Evolutionary conservation across 441 rosid genomes (phyloP).

Genomic region (Manihot esculenta): DNA sequence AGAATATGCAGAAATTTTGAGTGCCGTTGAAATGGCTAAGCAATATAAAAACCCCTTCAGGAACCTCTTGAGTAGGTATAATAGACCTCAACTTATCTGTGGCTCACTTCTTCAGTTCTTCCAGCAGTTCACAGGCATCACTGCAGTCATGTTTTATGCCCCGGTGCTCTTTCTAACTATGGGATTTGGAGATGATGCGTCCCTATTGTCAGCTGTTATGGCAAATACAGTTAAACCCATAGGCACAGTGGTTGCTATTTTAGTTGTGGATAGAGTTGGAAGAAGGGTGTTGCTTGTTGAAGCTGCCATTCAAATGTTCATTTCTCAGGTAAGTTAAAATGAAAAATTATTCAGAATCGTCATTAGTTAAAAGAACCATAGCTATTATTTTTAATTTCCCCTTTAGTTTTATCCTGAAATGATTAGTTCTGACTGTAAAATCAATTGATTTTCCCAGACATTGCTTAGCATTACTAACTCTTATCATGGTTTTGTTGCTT

Average conservation of each 20-base stretch:
- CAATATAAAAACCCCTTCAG: slow-evolving; percentile 42
- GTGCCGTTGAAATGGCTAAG: slow-evolving; percentile 51
- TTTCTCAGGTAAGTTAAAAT: slow-evolving; percentile 45
- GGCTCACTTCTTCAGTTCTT: slow-evolving; percentile 59
- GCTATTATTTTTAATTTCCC: no score
- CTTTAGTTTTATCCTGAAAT: not conserved
- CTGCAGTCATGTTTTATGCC: slow-evolving; percentile 70
- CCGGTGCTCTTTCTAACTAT: slow-evolving; percentile 78
- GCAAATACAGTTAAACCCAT: slow-evolving; percentile 50
- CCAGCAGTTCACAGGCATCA: slow-evolving; percentile 83
- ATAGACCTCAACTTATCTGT: slow-evolving; percentile 51
- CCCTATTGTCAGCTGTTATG: slow-evolving; percentile 61
- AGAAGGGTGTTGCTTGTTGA: slow-evolving; percentile 46
- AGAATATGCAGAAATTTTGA: slow-evolving; percentile 49
- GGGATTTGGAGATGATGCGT: slow-evolving; percentile 57
- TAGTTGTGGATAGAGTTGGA: slow-evolving; percentile 50
- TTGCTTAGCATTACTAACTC: not conserved
- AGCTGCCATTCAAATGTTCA: slow-evolving; percentile 48
- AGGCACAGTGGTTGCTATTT: slow-evolving; percentile 45
- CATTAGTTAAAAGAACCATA: not conserved
- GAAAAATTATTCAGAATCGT: not conserved
- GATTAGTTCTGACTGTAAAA: not conserved
- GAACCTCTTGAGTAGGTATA: slow-evolving; percentile 37
- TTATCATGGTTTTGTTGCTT: not conserved
- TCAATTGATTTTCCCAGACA: not conserved